Percentiles rank a stretch among this genome's conserved stretches.
Evolutionary conservation across 1,139 yeast genomes (phyloP).

Genomic region (Saccharomyces hybrid): DNA sequence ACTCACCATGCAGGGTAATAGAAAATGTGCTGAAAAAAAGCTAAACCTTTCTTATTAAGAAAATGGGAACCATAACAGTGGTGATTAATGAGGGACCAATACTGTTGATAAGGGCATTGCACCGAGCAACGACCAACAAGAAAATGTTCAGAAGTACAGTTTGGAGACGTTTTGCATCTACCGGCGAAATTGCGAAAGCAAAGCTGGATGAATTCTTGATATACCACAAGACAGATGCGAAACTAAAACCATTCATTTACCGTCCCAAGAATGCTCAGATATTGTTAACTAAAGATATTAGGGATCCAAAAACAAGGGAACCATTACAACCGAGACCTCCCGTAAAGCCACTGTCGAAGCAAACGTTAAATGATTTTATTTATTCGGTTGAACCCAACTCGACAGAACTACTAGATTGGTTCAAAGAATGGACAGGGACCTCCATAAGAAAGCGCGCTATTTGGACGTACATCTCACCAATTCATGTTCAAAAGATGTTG

Average conservation of each 20-base stretch:
- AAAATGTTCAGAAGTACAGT: background rate
- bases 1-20: background rate
- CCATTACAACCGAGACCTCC: slow-evolving; percentile 36
- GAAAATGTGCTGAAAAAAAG: background rate
- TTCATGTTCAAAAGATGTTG: slow-evolving; percentile 30
- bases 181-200: slow-evolving; percentile 6
- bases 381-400: slow-evolving; percentile 23
- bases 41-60: background rate
- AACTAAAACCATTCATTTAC: slow-evolving; percentile 37
- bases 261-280: slow-evolving; percentile 42
- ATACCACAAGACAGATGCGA: slow-evolving; percentile 18
- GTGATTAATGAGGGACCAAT: background rate
- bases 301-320: slow-evolving; percentile 36
- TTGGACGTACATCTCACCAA: slow-evolving; percentile 26
- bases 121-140: background rate
- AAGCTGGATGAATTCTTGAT: slow-evolving; percentile 20
- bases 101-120: background rate
- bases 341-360: slow-evolving; percentile 34
- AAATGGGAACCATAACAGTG: background rate
- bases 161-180: slow-evolving; percentile 11
- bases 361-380: slow-evolving; percentile 32
- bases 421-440: slow-evolving; percentile 26
- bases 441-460: slow-evolving; percentile 21
- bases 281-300: slow-evolving; percentile 50
- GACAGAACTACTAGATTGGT: slow-evolving; percentile 33